Conservation (phyloP, 2,329 filamentous ascomycete genomes). For the Annulohypoxylon truncatum region DNA sequence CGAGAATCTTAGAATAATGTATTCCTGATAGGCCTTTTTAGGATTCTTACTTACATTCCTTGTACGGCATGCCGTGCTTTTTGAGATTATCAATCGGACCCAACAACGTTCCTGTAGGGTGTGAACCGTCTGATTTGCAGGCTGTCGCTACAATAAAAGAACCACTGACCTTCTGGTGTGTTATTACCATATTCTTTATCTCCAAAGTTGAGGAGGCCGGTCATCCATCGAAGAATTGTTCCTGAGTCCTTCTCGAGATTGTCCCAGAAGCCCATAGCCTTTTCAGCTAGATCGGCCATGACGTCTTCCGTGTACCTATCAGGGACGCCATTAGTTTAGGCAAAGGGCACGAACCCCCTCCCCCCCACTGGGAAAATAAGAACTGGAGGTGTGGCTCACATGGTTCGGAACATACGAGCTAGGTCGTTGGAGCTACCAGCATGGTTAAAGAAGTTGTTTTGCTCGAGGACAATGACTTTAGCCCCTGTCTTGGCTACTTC, state of each 20-base stretch:
- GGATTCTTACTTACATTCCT: neutral
- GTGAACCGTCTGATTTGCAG: neutral
- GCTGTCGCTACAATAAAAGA: neutral
- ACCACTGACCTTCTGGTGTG: neutral
- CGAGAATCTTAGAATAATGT: neutral
- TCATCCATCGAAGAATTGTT: neutral
- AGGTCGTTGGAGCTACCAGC: conserved; percentile 2
- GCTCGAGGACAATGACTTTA: conserved; percentile 30
- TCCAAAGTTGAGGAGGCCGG: conserved; percentile 6
- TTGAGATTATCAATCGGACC: neutral
- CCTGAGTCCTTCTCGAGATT: conserved; percentile 2
- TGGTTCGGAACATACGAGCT: conserved; percentile 9
- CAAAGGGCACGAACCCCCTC: neutral
- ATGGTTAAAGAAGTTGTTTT: conserved; percentile 17
- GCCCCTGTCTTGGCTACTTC: conserved; percentile 25
- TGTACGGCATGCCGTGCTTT: neutral
- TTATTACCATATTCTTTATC: neutral
- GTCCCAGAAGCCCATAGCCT: neutral
- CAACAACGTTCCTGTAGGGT: neutral
- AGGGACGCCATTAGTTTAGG: neutral
- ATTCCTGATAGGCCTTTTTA: neutral
- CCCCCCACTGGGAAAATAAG: neutral
- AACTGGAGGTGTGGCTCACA: neutral
- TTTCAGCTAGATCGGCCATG: conserved; percentile 4
- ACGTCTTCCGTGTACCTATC: conserved; percentile 8